phyloP scores from a whole-genome alignment of 305 asterid species.

The Fraxinus paxiana region DNA sequence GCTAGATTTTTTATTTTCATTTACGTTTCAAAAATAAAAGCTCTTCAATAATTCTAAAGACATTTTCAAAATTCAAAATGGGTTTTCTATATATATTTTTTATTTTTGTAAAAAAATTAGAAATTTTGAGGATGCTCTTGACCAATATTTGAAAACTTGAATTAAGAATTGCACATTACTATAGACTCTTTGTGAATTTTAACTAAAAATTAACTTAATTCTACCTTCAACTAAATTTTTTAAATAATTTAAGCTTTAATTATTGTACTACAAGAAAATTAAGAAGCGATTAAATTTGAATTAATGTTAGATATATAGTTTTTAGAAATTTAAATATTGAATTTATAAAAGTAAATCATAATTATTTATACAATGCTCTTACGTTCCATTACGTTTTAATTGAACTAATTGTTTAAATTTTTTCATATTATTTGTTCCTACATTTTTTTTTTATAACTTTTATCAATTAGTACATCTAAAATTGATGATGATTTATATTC shows the following conservation, averaged over 20 bases:
- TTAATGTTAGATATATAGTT: no score
- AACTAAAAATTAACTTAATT: not conserved
- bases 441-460: not conserved
- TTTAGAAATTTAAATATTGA: no score
- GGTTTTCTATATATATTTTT: not conserved
- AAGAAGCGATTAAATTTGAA: no score
- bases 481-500: not conserved
- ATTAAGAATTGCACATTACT: not conserved
- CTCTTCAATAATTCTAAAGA: not conserved
- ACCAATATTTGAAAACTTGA: not conserved
- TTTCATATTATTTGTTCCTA: not conserved
- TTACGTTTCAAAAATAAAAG: no score
- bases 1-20: not conserved
- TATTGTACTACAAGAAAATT: not conserved
- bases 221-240: not conserved
- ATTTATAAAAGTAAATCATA: no score
- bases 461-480: no score
- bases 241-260: no score
- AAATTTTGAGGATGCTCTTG: not conserved
- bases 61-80: not conserved
- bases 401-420: not conserved
- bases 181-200: not conserved
- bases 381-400: not conserved
- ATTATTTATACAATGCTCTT: not conserved
- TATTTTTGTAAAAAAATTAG: not conserved